These are phyloP conservation scores for Tuber aestivum DNA, from an alignment of 495 filamentous ascomycete genomes.

Conservation along the genomic window DNA sequence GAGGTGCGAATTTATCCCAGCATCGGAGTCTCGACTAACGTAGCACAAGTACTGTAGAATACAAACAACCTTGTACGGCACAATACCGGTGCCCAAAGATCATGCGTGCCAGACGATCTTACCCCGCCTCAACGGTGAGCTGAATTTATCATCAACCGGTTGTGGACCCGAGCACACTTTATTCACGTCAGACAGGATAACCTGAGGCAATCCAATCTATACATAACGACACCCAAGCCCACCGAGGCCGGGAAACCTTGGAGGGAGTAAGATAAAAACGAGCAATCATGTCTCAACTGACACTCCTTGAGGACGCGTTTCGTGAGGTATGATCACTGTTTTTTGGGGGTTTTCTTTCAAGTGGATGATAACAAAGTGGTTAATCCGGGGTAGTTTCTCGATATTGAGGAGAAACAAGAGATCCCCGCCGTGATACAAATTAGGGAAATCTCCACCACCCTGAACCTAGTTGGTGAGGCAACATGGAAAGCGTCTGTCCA, in stretches of 20 bases:
- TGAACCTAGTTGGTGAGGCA: neutral
- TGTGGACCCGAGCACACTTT: neutral
- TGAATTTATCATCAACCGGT: neutral
- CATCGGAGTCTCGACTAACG: neutral
- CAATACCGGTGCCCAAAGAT: neutral
- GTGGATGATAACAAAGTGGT: neutral
- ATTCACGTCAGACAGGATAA: neutral
- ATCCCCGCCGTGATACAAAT: slow-evolving; percentile 1
- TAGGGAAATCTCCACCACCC: slow-evolving; percentile 1
- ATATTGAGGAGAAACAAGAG: neutral
- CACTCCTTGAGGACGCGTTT: slow-evolving; percentile 1
- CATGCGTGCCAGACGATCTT: neutral
- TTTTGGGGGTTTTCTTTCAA: neutral
- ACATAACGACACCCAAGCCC: neutral
- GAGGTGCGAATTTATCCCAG: neutral
- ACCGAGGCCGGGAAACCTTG: neutral
- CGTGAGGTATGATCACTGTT: neutral
- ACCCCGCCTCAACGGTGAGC: neutral
- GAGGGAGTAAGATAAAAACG: neutral
- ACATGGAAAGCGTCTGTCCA: neutral
- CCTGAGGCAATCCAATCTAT: neutral
- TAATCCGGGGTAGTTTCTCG: neutral
- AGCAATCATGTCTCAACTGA: slow-evolving; percentile 4
- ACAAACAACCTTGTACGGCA: neutral
- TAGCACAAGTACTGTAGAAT: slow-evolving; percentile 1